Base-by-base conservation (phyloP, 371 early-diverging fungal species). In the Saksenaea oblongispora region DNA sequence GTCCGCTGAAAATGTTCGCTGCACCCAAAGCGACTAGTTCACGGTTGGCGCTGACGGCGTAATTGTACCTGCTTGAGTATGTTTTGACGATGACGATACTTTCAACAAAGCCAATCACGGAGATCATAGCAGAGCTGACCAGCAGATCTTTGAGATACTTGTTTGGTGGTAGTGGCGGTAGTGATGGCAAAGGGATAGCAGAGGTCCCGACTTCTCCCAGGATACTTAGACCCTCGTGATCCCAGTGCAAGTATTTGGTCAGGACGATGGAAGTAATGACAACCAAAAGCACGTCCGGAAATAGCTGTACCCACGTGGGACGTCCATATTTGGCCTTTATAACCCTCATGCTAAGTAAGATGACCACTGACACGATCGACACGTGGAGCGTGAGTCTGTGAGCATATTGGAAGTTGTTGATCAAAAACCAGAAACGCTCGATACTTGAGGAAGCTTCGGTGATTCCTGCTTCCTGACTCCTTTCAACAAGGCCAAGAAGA, bases 41-140 rank as follows among this genome's bases (percentile, higher is more conserved):
- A 31, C 96, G 91, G 73, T 97, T 97, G 8, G 95, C 91, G 10
- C 92, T 92, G 26, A 96, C 91, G 1, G 90, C 75, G 67, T 97
- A 96, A 71, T 93, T 90, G 79, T 95, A 89, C 59, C 89, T 84
- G 53, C 86, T 87, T 0, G 95, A 93, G 67, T 92, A 97, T 10
- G 92, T 93, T 69, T 96, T 94, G 14, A 94, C 90, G 31, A 94
- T 91, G 14, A 91, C 94, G 59, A 96, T 90, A 7, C 93, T 90
- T 75, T 97, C 97, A n/a, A 98, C 95, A 72, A 96, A 96, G 0
- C 98, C 98, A 70, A 96, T 93, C 66, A 94, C 85, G 18, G 96
- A 84, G 62, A 96, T 94, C 60, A 95, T 81, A 27, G 93, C 89
- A 2, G 95, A 65, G 0, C 76, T 79, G 15, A 82, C 69, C 35